These are phyloP conservation scores for Sphagnum contortum DNA, from an alignment of 225 moss, liverwort and hornwort genomes.

Conservation along the genomic window DNA sequence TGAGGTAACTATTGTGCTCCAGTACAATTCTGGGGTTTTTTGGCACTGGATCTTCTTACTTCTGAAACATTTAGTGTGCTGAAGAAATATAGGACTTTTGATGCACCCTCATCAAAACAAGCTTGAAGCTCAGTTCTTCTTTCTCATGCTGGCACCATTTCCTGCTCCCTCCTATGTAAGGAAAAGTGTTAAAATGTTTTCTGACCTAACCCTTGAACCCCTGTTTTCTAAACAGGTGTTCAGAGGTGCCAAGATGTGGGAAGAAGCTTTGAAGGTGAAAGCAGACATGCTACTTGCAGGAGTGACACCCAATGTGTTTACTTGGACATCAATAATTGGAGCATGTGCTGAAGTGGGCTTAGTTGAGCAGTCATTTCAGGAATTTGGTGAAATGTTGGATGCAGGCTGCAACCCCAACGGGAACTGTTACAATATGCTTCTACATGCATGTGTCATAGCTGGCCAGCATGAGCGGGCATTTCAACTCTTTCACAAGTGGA, in stretches of 20 bases:
- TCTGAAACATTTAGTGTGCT: too few species aligned
- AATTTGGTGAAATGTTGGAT: conserved; percentile 70
- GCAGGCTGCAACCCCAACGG: conserved; percentile 82
- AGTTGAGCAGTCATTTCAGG: conserved; percentile 76
- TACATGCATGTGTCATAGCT: conserved; percentile 83
- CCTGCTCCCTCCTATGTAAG: too few species aligned
- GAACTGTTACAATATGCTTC: conserved; percentile 85
- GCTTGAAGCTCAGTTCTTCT: too few species aligned
- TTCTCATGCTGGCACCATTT: too few species aligned
- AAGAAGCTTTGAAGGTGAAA: conserved; percentile 72
- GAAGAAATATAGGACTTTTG: too few species aligned
- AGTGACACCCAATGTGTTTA: conserved; percentile 71
- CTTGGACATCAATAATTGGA: conserved; percentile 95
- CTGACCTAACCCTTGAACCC: too few species aligned
- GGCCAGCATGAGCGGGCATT: conserved; percentile 79
- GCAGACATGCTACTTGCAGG: conserved; percentile 61
- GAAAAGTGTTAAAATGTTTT: too few species aligned
- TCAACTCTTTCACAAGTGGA: conserved; percentile 86
- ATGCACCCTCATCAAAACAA: too few species aligned
- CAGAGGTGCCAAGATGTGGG: conserved; percentile 82
- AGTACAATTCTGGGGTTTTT: too few species aligned
- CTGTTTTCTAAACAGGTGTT: conserved; percentile 51
- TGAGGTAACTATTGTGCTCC: too few species aligned
- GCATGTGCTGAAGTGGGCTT: conserved; percentile 76
- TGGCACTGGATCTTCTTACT: too few species aligned